Base-by-base conservation (phyloP, 345 rosid species). In the Camelina laxa region DNA sequence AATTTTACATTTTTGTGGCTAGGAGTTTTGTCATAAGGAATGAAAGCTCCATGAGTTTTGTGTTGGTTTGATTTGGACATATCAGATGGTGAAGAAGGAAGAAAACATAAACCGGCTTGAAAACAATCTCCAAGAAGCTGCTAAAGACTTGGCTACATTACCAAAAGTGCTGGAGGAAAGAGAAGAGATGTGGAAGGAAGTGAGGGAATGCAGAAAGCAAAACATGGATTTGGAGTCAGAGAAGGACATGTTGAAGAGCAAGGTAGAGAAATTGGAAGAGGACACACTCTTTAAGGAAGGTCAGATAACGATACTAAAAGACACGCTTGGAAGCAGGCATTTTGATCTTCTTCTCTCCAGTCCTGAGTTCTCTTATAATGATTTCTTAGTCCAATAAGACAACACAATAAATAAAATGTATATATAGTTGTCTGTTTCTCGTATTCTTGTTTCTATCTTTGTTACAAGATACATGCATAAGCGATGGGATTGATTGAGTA, bases 281-380 rank as follows among this genome's bases (percentile, higher is more conserved):
- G 98, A 92, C 60, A 71, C 87, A 48, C 97, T 87, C 38, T 51
- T 85, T 72, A 92, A 89, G 66, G 99, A 92, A 86, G 97, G 99
- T 39, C 91, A 96, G 69, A 91, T 96, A 70, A 89, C 94, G 7
- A 91, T 96, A 67, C 84, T 92, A 8, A 91, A 87, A 78, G 99
- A 95, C 77, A 60, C 87, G 14, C 60, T 92, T 56, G 83, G 86
- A 58, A 85, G 60, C 66, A 84, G 79, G 67, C 77, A 82, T 41
- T 87, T 87, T 15, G 90, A 87, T 77, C 84, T 95, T 57, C 87
- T 92, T 57, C 87, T 92, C 58, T 83, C 84, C 0, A 79, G 86
- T 75, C 86, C 86, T 2, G 88, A 86, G 66, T 76, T 82, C 38
- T 67, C 87, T n/a, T 75, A 69, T 59, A 42, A 60, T 44, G 73